A percentile compares a stretch with the other conserved stretches of the same genome.
Evolutionary conservation across 345 rosid species (phyloP).

Genomic region (Syzygium aromaticum): DNA sequence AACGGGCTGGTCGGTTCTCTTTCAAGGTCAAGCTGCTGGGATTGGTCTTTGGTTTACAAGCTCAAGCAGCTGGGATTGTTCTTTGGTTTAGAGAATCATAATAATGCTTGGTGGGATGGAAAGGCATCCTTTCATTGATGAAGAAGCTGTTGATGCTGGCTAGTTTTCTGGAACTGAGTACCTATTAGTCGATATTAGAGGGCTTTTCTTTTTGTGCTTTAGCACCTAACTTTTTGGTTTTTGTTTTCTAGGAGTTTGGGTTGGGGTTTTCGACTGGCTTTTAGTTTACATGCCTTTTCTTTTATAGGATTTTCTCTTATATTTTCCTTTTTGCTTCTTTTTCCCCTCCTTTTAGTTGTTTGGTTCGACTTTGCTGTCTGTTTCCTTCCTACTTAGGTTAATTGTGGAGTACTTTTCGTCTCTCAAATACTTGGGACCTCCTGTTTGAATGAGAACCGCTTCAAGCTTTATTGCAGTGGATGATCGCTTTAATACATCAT

Average conservation of each 20-base stretch:
- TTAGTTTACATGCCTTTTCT: neutral
- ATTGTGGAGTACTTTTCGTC: neutral
- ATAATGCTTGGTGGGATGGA: neutral
- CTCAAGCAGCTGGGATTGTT: neutral
- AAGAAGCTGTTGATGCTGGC: slow-evolving; percentile 1
- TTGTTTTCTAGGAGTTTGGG: slow-evolving; percentile 21
- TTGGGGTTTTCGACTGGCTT: slow-evolving; percentile 2
- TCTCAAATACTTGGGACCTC: neutral
- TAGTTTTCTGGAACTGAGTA: neutral
- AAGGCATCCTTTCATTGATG: neutral
- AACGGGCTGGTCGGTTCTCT: neutral
- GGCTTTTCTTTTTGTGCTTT: slow-evolving; percentile 5
- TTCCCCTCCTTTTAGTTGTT: neutral
- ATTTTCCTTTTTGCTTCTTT: neutral
- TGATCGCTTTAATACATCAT: neutral
- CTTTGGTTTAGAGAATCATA: neutral
- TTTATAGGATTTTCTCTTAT: neutral
- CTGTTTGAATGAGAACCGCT: neutral
- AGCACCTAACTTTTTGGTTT: slow-evolving; percentile 20
- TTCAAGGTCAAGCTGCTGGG: neutral
- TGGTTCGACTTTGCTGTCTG: neutral
- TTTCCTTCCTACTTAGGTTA: neutral
- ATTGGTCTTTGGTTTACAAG: neutral
- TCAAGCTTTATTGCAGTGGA: neutral
- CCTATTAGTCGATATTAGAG: neutral